Evolutionary conservation across 768 basidiomycete species (phyloP), one percentile per base, ranked within the genome.

Genomic region (Amylocystis lapponica): DNA sequence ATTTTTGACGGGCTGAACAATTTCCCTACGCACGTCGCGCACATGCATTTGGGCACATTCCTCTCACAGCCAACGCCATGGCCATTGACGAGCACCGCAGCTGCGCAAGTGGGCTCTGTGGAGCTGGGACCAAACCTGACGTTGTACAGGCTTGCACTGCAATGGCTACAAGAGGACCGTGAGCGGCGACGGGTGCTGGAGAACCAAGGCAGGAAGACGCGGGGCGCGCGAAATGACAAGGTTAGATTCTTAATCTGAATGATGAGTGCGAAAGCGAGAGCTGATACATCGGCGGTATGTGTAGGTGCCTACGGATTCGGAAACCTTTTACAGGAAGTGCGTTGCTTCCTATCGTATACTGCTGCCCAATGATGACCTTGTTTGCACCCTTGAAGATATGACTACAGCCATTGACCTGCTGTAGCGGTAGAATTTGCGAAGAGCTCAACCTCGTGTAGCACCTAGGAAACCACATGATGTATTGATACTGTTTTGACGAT

Each of bases 11-110:
- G 94, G 10, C 65, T 98, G 23, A 76, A 78, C 55, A 64, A 74
- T n/a, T 97, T 95, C 68, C 95, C 96, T 3, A 97, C 94, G 1
- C 90, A 95, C 56, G 71, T 98, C 47, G 81, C 81, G 4, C 96
- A 98, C 59, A 86, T 99, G 81, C 80, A 86, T 20, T 73, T 92
- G 36, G 96, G 96, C 4, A 66, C 70, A 11, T 79, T 93, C 42
- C 68, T 81, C 11, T 80, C 76, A 2, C 68, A 70, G 14, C 84
- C 87, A 3, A 74, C 78, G 12, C 57, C 78, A 6, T 97, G 93
- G 91, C 79, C 82, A 3, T 62, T 75, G n/a, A 48, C 62, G 47
- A 9, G 51, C 31, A 58, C 57, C 34, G 50, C 50, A 5, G 48
- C 58, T 14, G 45, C 32, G 12, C 44, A 25, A 39, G 34, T 34